phyloP scores from a whole-genome alignment of 345 rosid genomes.

The Bruguiera parviflora region DNA sequence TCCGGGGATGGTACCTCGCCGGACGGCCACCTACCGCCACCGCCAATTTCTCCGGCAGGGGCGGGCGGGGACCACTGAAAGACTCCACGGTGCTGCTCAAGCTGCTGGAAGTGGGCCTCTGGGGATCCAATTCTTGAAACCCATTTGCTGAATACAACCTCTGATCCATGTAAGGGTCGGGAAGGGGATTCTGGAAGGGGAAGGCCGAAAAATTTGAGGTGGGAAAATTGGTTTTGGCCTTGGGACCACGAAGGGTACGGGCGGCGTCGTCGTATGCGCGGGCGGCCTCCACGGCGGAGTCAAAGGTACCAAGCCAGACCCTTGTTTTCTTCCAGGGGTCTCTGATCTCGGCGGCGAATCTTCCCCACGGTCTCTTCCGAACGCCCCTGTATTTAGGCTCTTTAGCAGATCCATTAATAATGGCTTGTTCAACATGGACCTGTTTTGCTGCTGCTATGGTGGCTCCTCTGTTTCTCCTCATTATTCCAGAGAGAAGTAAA shows the following conservation, averaged over 20 bases:
- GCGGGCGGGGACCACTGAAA: constrained; percentile 73
- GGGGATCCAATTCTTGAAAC: constrained; percentile 43
- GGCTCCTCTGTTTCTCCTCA: constrained; percentile 68
- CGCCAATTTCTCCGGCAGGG: constrained; percentile 12
- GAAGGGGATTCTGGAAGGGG: constrained; percentile 2
- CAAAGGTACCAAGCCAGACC: constrained; percentile 93
- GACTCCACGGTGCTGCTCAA: constrained; percentile 98
- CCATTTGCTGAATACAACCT: constrained; percentile 39
- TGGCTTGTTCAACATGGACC: constrained; percentile 5
- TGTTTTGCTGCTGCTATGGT: constrained; percentile 16
- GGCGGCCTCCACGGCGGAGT: constrained; percentile 91
- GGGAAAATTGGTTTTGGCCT: constrained; percentile 87
- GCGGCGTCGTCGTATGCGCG: constrained; percentile 90
- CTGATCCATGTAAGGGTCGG: constrained; percentile 19
- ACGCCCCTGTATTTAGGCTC: constrained; percentile 90
- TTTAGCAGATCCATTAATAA: constrained; percentile 39
- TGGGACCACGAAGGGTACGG: constrained; percentile 71
- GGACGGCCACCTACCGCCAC: constrained; percentile 14
- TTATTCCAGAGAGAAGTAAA: constrained; percentile 8
- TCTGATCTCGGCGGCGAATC: constrained; percentile 93
- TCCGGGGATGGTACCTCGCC: constrained; percentile 47
- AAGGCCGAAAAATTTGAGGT: constrained; percentile 19
- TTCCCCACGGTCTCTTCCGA: constrained; percentile 83
- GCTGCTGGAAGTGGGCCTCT: constrained; percentile 76
- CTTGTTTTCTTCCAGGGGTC: constrained; percentile 81